Evolutionary conservation across 768 basidiomycete genomes (phyloP), one percentile per base, ranked within the genome.

Genomic region (Suillus hirtellus): DNA sequence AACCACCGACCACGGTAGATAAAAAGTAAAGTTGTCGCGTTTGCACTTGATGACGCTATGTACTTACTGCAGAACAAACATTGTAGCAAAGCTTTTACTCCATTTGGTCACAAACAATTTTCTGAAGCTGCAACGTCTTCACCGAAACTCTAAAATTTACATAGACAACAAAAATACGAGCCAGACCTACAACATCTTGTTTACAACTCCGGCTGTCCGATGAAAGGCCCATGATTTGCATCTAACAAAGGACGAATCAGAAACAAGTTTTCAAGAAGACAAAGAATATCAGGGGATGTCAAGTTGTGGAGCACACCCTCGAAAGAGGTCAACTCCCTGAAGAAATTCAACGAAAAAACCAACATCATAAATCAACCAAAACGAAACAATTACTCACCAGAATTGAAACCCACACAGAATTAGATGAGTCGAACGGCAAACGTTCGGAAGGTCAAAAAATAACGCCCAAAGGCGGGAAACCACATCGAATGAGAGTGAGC

Each of bases 401-500:
- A 49, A 54, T 61, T 19, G 15, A 27, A 62, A 10, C 47, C 17
- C 60, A 1, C 35, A 37, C 38, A n/a, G 50, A 50, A 59, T 35
- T 69, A 69, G 65, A 72, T 71, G 67, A 4, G 59, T 60, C 60
- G 80, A 83, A 84, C 84, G 77, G 70, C 81, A 75, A 88, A 78
- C 76, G 85, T 81, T 81, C 84, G 64, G 56, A 64, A 27, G 64
- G 70, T 72, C 71, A 81, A 89, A 90, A 90, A 87, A 82, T 69
- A 59, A 37, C 6, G 52, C 52, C 31, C 5, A 5, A n/a, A 35
- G 31, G 52, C 34, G 1, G 38, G 68, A 21, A 54, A 67, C 70
- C 74, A 78, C 81, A 86, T 83, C 86, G 85, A 79, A 79, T 75
- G 83, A 90, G 88, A 92, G 89, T 91, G 88, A 92, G 90, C 90